These are phyloP conservation scores for Hortiboletus rubellus DNA, from an alignment of 1,284 basidiomycete genomes.

Conservation along the genomic window DNA sequence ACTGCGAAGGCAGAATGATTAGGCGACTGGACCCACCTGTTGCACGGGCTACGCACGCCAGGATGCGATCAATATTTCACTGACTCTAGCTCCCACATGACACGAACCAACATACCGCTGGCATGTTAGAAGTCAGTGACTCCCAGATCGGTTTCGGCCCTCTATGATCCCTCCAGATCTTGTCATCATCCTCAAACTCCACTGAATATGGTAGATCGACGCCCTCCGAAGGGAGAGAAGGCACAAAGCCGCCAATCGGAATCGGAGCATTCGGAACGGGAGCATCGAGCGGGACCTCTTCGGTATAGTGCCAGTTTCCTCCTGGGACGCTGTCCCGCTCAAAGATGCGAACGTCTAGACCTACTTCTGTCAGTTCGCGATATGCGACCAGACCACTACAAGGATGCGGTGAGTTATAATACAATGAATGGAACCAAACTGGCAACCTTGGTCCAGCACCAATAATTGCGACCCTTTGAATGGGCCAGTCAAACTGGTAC, in stretches of 20 bases:
- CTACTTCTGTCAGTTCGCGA: conserved; percentile 3
- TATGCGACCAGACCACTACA: background rate
- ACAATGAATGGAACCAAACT: background rate
- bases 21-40: background rate
- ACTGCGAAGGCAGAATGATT: too few relatives aligned
- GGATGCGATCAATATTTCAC: background rate
- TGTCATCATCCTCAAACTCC: background rate
- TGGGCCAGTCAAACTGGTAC: conserved; percentile 9
- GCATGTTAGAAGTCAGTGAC: conserved; percentile 4
- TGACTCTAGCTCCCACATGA: too few relatives aligned
- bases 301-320: too few relatives aligned
- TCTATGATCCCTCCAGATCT: conserved; percentile 5
- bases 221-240: background rate
- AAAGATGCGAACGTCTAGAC: conserved; percentile 7
- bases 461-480: background rate
- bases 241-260: background rate
- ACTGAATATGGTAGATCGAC: conserved; percentile 13
- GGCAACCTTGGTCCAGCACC: background rate
- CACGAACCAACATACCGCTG: too few relatives aligned
- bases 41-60: background rate
- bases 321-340: background rate
- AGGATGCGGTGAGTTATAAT: background rate
- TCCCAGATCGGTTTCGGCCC: conserved; percentile 17
- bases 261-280: conserved; percentile 3
- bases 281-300: conserved; percentile 2